Base-by-base conservation (phyloP, 768 basidiomycete species). In the Psilocybe cubensis region DNA sequence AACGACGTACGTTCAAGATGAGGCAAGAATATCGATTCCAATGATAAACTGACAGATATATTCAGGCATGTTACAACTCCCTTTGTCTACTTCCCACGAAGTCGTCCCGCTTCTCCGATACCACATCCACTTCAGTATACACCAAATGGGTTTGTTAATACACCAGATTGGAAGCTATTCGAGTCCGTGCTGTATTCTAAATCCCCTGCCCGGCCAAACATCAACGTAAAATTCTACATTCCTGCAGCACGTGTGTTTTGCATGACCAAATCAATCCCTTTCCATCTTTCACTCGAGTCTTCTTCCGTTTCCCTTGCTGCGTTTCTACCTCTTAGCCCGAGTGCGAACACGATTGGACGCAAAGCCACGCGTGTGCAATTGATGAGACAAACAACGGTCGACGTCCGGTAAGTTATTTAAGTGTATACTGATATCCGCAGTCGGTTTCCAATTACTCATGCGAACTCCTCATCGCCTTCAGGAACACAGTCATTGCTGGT, bases 301-400 rank as follows among this genome's bases (percentile, higher is more conserved):
- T 76, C 83, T 3, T 73, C 81, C 0, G 68, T 76, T 27, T 82
- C 88, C 11, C 73, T 92, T 12, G 81, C 83, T 1, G 74, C 81
- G 4, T 89, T 88, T 65, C 67, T 87, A 44, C 85, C 88, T 9
- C 77, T 79, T 29, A 79, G 80, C 29, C 90, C 89, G 0, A 76
- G 76, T 9, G 54, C 75, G 63, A 58, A 71, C 60, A 55, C 72
- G 51, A 61, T 54, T 6, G 48, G 59, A 8, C 73, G 71, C 42
- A 75, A 69, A 53, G 65, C 71, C 18, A 89, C 85, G 4, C 81
- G 79, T 6, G 71, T 91, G 23, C 82, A 87, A 61, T 63, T 91
- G 20, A 76, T 90, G 70, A 78, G 90, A 52, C 90, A 91, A 68
- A 80, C 82, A 3, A 80, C 79, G 6, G 86, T 90, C 8, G 88